phyloP scores from a whole-genome alignment of 2,329 filamentous ascomycete species.

The Cytospora mali region DNA sequence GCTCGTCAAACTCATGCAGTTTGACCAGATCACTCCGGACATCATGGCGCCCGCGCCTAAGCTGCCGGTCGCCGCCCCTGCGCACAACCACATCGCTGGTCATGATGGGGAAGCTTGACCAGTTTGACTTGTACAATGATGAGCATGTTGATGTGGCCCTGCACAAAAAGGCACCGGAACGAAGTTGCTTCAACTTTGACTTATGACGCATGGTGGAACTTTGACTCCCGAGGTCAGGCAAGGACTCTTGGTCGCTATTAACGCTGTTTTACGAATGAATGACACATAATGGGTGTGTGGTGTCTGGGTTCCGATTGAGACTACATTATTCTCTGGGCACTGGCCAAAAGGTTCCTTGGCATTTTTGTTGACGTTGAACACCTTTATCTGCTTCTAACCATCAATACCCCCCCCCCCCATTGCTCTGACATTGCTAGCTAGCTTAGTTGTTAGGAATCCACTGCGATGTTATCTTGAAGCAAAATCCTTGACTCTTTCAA shows the following conservation, averaged over 20 bases:
- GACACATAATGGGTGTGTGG: slow-evolving; percentile 8
- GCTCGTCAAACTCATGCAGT: slow-evolving; percentile 54
- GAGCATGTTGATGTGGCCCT: neutral
- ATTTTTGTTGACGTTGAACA: slow-evolving; percentile 10
- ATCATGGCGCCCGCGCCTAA: slow-evolving; percentile 19
- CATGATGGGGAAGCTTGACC: slow-evolving; percentile 15
- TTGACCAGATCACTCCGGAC: slow-evolving; percentile 45
- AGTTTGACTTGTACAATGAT: neutral
- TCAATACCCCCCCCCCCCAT: slow-evolving; percentile 11
- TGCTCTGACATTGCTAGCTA: neutral
- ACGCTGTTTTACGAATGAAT: neutral
- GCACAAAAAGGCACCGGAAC: neutral
- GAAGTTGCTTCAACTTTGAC: too few species aligned
- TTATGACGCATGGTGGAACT: neutral
- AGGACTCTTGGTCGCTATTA: neutral
- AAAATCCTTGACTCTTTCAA: neutral
- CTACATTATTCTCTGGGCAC: neutral
- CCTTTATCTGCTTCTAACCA: slow-evolving; percentile 4
- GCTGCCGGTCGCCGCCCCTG: neutral
- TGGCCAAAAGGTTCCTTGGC: neutral
- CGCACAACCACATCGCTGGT: neutral
- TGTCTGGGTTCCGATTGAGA: neutral
- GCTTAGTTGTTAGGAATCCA: slow-evolving; percentile 7
- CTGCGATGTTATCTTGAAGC: slow-evolving; percentile 4
- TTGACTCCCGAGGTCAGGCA: too few species aligned